These are phyloP conservation scores for Diaporthe sp. DNA, from an alignment of 2,329 filamentous ascomycete genomes.

Conservation along the genomic window DNA sequence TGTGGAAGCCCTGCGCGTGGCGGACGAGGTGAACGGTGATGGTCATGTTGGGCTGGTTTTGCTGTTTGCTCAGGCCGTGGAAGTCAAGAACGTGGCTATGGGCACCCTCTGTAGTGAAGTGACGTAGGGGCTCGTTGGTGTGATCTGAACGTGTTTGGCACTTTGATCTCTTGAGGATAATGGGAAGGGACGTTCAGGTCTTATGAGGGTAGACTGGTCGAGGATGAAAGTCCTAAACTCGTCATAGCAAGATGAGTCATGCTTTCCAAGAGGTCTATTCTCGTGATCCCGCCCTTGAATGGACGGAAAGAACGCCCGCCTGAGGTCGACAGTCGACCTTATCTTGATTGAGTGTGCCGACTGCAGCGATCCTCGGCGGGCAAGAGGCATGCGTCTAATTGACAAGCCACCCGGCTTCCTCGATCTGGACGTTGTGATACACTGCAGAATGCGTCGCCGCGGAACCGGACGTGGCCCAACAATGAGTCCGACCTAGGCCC, in stretches of 20 bases:
- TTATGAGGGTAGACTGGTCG: not conserved
- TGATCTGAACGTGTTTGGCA: not conserved
- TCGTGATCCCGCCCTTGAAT: slow-evolving; percentile 1
- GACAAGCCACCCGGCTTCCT: not conserved
- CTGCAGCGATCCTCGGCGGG: not conserved
- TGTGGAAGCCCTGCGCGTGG: slow-evolving; percentile 86
- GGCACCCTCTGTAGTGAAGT: not conserved
- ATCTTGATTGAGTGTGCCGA: too few species aligned
- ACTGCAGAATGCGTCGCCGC: not conserved
- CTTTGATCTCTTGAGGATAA: not conserved
- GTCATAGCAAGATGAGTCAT: slow-evolving; percentile 22
- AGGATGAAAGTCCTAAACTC: not conserved
- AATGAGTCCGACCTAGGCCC: not conserved
- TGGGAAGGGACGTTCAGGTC: not conserved
- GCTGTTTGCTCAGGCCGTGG: not conserved
- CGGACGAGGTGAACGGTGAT: slow-evolving; percentile 76
- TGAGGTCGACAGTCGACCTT: slow-evolving; percentile 18
- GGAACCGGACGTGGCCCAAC: not conserved
- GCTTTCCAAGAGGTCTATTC: not conserved
- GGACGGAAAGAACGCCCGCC: not conserved
- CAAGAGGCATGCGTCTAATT: not conserved
- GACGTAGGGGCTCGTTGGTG: not conserved
- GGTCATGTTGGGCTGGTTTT: slow-evolving; percentile 54
- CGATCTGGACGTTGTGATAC: not conserved
- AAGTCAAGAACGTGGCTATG: not conserved